A percentile compares a stretch with the other conserved stretches of the same genome.
Conservation (phyloP, 129 eudicot genomes). For the Logfia minima region DNA sequence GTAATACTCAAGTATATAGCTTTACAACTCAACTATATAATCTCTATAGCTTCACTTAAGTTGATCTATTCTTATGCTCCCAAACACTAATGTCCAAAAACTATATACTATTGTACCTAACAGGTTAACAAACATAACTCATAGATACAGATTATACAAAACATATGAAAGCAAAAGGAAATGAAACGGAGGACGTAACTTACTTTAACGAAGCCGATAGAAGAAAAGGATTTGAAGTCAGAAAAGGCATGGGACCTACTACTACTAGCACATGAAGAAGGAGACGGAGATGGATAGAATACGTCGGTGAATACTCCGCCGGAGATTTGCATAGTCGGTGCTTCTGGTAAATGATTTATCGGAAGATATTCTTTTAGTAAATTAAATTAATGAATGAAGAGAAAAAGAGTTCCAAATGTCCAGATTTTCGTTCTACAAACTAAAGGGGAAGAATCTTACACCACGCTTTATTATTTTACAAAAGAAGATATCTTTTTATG, state of each 20-base stretch:
- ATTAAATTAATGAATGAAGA: slow-evolving; percentile 14
- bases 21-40: background rate
- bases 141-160: background rate
- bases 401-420: background rate
- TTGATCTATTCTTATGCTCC: background rate
- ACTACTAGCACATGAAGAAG: slow-evolving; percentile 22
- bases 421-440: background rate
- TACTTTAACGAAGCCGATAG: slow-evolving; percentile 32
- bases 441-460: background rate
- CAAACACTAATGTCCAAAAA: slow-evolving; percentile 20
- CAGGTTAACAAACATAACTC: background rate
- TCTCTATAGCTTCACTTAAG: background rate
- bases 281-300: slow-evolving; percentile 25
- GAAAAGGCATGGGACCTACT: slow-evolving; percentile 31
- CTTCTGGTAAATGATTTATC: background rate
- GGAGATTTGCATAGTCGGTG: slow-evolving; percentile 32
- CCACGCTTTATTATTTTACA: background rate
- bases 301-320: slow-evolving; percentile 33
- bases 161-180: background rate
- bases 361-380: background rate
- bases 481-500: background rate
- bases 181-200: slow-evolving; percentile 15
- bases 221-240: slow-evolving; percentile 26
- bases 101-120: background rate
- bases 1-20: background rate